phyloP scores from a whole-genome alignment of 139 green algal species.

The Chlorella sp. region DNA sequence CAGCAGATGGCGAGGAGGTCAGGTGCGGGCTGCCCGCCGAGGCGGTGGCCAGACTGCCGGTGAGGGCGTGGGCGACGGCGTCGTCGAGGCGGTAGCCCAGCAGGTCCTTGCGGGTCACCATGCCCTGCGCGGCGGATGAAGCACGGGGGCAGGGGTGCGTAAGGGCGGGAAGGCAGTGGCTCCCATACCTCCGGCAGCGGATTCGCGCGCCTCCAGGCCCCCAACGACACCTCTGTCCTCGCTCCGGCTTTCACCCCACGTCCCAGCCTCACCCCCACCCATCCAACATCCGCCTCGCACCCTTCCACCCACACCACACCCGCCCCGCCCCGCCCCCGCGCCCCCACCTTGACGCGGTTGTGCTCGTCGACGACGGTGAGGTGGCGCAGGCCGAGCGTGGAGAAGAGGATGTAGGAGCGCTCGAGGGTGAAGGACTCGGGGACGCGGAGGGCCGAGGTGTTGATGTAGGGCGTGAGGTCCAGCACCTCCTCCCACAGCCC shows the following conservation, averaged over 20 bases:
- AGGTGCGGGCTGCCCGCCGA: too few relatives aligned
- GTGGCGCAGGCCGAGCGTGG: slow-evolving; percentile 81
- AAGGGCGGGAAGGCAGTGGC: too few relatives aligned
- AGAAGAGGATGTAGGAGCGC: slow-evolving; percentile 84
- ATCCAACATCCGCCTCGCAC: neutral
- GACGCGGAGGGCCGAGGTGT: slow-evolving; percentile 63
- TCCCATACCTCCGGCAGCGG: too few relatives aligned
- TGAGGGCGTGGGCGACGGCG: slow-evolving; percentile 29
- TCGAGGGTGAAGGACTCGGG: slow-evolving; percentile 77
- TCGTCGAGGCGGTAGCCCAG: slow-evolving; percentile 75
- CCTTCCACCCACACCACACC: too few relatives aligned
- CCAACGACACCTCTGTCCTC: neutral
- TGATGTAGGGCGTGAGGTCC: slow-evolving; percentile 83
- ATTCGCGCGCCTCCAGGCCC: neutral
- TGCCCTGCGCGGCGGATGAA: slow-evolving; percentile 64
- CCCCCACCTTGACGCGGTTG: slow-evolving; percentile 59
- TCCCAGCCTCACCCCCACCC: too few relatives aligned
- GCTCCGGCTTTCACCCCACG: neutral
- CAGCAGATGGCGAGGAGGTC: too few relatives aligned
- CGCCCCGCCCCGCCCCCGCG: too few relatives aligned
- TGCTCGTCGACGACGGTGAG: slow-evolving; percentile 74
- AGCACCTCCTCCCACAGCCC: slow-evolving; percentile 49
- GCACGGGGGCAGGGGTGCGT: neutral
- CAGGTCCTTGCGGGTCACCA: slow-evolving; percentile 85
- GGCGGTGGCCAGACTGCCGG: neutral